Evolutionary conservation across 495 filamentous ascomycete genomes (phyloP).

Genomic region (Aspergillus funiculosus): DNA sequence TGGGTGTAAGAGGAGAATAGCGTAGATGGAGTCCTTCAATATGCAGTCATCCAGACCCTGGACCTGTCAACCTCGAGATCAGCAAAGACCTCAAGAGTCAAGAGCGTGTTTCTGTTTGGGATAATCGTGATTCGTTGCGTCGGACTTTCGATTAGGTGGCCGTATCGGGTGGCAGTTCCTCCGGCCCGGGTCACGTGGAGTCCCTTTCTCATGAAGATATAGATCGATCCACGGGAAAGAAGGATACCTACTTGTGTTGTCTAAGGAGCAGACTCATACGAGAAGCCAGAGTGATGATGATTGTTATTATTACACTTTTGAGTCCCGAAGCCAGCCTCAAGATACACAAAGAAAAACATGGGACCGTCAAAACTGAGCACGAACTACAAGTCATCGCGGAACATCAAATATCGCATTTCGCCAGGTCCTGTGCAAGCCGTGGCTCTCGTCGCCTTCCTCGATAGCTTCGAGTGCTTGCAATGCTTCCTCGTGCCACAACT

Average conservation of each 20-base stretch:
- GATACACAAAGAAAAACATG: not conserved
- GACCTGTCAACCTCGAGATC: slow-evolving; percentile 12
- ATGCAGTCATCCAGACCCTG: not conserved
- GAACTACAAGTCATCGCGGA: slow-evolving; percentile 9
- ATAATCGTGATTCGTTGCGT: slow-evolving; percentile 1
- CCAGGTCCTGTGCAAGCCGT: slow-evolving; percentile 51
- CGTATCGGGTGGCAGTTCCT: slow-evolving; percentile 13
- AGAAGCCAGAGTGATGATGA: too few species aligned
- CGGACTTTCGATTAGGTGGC: slow-evolving; percentile 17
- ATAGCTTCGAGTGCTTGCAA: slow-evolving; percentile 56
- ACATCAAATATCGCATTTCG: slow-evolving; percentile 83
- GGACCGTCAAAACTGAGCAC: not conserved
- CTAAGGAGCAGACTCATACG: too few species aligned
- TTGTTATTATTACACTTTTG: too few species aligned
- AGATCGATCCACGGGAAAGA: too few species aligned
- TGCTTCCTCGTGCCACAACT: slow-evolving; percentile 79
- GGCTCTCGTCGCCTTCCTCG: slow-evolving; percentile 48
- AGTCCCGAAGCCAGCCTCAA: too few species aligned
- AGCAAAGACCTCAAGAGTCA: slow-evolving; percentile 17
- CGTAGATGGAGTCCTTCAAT: too few species aligned
- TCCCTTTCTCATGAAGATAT: not conserved
- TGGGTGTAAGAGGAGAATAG: not conserved
- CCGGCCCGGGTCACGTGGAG: slow-evolving; percentile 16
- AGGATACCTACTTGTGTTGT: too few species aligned
- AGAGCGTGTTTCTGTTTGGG: not conserved